Evolutionary conservation across 306 rosid species (phyloP), one percentile per base, ranked within the genome.

Genomic region (Betula pendula): DNA sequence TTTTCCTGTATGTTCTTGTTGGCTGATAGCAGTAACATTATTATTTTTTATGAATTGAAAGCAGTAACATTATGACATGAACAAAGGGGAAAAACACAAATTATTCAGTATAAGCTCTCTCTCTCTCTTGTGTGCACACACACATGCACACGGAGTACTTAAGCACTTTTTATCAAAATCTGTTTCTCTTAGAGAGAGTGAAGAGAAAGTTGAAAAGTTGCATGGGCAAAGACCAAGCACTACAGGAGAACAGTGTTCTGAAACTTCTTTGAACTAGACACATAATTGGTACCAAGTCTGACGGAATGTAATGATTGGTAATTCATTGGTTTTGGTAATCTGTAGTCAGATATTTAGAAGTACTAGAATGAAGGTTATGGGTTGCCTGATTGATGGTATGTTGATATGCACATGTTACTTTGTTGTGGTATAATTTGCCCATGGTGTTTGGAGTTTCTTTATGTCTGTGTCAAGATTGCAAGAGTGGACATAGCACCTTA

Each of bases 11-110:
- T 38, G 42, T 8, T 38, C 65, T 77, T 75, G 48, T 65, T 33
- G 75, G 60, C 67, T 70, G 71, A 71, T 51, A 62, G 68, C 16
- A 16, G 68, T 62, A 62, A 33, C 44, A 38, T 35, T 19, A 17
- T 65, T 38, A 5, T 38, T 38, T 38, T 38, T 38, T 38, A 38
- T 38, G 42, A 38, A 38, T 38, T 70, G 71, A 71, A 58, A 62
- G 68, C 16, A 16, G 68, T 62, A 62, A 33, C 44, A 38, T 35
- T 19, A 17, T 65, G 70, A 65, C 48, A 38, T 19, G 8, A 65
- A 65, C 24, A 3, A 65, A 1, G 16, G 45, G 47, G 19, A 65
- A 31, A 55, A 55, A 24, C 63, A 2, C 69, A 15, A 16, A 33
- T 63, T 33, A 31, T 35, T 65, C 13, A 35, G 13, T 65, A 62